Evolutionary conservation across 1,284 basidiomycete species (phyloP), one percentile per base, ranked within the genome.

Genomic region (Ganoderma meredithae): DNA sequence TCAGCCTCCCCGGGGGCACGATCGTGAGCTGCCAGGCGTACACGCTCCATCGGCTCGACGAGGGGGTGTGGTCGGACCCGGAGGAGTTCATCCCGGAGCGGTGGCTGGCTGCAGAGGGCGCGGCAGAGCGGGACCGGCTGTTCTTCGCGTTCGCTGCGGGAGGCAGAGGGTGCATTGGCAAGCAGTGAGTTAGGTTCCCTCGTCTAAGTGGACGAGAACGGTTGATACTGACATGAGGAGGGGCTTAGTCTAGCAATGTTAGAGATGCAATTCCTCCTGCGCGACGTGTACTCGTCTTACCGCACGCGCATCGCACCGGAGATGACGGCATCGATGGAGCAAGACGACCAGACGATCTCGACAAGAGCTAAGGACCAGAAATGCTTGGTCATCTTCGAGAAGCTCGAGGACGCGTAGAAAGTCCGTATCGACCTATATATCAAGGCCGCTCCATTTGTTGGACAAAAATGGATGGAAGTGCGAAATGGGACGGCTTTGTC

Each of bases 11-110:
- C 27, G 90, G 87, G 67, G 90, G 90, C 74, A 92, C 92, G 75
- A 97, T 99, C 93, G 88, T 99, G 73, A 97, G 98, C 74, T 97
- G 97, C 7, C 95, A 95, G 31, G 94, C 98, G 82, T 98, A 93
- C 82, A 94, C 93, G 77, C 94, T 96, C 15, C 84, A 98, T 52
- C 95, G 98, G 79, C 63, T 74, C 27, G 97, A 99, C 79, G 87
- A 91, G 40, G 83, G 83, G 43, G 39, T 59, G n/a, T 59, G 36
- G 33, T 22, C 56, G 7, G 39, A 59, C 65, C 95, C 97, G 9
- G 94, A 97, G 47, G 81, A 83, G 69, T 92, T 98, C 80, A 75
- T 84, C 27, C 97, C 97, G 5, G 96, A 98, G 79, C 91, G 97
- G 71, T 99, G 96, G 96, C 84, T 98, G 62, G 91, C 95, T 72